phyloP scores from a whole-genome alignment of 768 basidiomycete genomes.

The Trametes coccinea region DNA sequence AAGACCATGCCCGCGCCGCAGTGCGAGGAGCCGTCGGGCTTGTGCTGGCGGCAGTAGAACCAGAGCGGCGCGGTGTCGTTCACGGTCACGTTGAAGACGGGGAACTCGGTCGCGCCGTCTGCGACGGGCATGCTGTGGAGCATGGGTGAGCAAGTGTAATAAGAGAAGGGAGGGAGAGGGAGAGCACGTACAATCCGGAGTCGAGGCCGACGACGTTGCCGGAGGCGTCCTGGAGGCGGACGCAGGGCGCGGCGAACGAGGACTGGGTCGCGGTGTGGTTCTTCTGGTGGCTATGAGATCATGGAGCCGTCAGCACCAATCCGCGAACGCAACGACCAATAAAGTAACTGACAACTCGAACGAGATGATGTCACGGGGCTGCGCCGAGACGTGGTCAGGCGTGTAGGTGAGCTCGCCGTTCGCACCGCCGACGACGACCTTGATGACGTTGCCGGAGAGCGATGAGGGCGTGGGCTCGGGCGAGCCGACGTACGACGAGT shows the following conservation, averaged over 20 bases:
- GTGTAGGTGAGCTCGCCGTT: conserved; percentile 47
- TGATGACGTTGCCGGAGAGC: conserved; percentile 47
- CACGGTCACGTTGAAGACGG: conserved; percentile 57
- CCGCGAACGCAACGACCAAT: no score
- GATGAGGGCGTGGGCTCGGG: conserved; percentile 55
- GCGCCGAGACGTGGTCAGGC: conserved; percentile 50
- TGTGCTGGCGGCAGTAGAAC: conserved; percentile 51
- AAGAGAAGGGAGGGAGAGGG: neutral
- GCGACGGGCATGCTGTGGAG: conserved; percentile 40
- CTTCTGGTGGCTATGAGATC: conserved; percentile 51
- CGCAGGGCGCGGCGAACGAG: conserved; percentile 60
- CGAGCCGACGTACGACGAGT: conserved; percentile 55
- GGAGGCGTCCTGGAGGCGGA: conserved; percentile 37
- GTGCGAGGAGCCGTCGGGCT: conserved; percentile 32
- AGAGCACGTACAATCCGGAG: conserved; percentile 52
- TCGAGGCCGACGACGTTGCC: conserved; percentile 50
- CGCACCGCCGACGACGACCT: conserved; percentile 54
- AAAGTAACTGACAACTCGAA: conserved; percentile 56
- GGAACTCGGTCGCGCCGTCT: conserved; percentile 46
- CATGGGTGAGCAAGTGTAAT: neutral
- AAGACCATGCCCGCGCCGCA: conserved; percentile 41
- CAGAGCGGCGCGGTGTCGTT: conserved; percentile 59
- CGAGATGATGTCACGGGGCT: conserved; percentile 53
- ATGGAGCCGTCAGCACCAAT: conserved; percentile 9
- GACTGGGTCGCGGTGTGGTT: conserved; percentile 70